Evolutionary conservation across 768 basidiomycete genomes (phyloP).

Genomic region (Macrolepiota dolichaula): DNA sequence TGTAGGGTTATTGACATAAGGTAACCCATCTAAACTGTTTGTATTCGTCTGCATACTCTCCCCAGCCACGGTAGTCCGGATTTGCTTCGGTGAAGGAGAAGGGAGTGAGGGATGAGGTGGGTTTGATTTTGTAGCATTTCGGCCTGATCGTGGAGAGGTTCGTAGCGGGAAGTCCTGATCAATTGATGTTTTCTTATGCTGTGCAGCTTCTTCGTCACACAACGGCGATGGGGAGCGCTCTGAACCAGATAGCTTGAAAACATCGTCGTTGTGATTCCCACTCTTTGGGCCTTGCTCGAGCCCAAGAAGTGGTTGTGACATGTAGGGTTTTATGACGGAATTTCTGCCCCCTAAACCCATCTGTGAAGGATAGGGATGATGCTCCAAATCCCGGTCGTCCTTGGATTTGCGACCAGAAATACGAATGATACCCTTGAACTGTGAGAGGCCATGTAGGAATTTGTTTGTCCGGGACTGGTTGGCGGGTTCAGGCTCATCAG

Average conservation of each 20-base stretch:
- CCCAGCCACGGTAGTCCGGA: neutral
- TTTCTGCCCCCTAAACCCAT: constrained; percentile 5
- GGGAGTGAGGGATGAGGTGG: neutral
- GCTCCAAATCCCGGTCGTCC: constrained; percentile 18
- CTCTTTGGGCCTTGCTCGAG: constrained; percentile 11
- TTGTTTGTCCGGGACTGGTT: constrained; percentile 28
- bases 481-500: neutral
- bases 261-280: constrained; percentile 15
- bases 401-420: constrained; percentile 23
- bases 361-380: constrained; percentile 17
- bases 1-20: neutral
- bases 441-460: constrained; percentile 37
- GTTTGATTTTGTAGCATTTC: constrained; percentile 5
- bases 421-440: constrained; percentile 33
- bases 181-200: neutral
- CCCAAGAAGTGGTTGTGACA: constrained; percentile 41
- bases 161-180: constrained; percentile 6
- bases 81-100: neutral
- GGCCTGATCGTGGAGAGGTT: neutral
- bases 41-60: neutral
- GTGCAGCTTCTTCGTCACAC: constrained; percentile 7
- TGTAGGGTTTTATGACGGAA: constrained; percentile 35
- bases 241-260: constrained; percentile 20
- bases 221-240: constrained; percentile 13
- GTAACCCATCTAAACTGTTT: neutral